Conservation (phyloP, 129 eudicot genomes). For the Tagetes patula region DNA sequence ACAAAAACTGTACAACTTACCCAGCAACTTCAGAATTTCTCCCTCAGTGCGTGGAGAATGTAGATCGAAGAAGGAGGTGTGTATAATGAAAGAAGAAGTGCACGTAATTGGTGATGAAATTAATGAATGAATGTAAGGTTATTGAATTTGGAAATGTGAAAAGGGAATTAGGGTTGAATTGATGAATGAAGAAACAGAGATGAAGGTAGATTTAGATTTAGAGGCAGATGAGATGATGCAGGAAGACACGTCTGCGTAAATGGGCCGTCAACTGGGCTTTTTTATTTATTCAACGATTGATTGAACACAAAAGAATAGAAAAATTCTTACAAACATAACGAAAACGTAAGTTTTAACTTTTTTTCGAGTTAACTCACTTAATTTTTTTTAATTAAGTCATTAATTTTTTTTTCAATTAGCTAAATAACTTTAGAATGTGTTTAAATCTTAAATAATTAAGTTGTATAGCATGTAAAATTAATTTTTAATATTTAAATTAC, state of each 20-base stretch:
- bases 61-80: background rate
- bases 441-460: no score
- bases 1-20: background rate
- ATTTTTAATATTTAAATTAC: no score
- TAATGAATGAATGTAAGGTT: conserved; percentile 1
- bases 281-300: conserved; percentile 3
- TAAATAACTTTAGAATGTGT: no score
- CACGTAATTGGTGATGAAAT: background rate
- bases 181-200: conserved; percentile 20
- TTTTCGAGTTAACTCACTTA: no score
- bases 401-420: no score
- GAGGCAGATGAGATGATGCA: background rate
- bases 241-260: conserved; percentile 37
- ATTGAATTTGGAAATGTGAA: conserved; percentile 4
- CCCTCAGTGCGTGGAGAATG: background rate
- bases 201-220: conserved; percentile 12
- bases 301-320: background rate
- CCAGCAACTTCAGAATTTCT: background rate
- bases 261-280: conserved; percentile 38
- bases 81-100: background rate
- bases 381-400: no score
- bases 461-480: no score
- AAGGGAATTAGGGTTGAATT: conserved; percentile 20
- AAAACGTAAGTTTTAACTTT: no score
- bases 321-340: no score